These are phyloP conservation scores for Podospora bellae-mahoneyi DNA, from an alignment of 495 filamentous ascomycete species.

Conservation along the genomic window DNA sequence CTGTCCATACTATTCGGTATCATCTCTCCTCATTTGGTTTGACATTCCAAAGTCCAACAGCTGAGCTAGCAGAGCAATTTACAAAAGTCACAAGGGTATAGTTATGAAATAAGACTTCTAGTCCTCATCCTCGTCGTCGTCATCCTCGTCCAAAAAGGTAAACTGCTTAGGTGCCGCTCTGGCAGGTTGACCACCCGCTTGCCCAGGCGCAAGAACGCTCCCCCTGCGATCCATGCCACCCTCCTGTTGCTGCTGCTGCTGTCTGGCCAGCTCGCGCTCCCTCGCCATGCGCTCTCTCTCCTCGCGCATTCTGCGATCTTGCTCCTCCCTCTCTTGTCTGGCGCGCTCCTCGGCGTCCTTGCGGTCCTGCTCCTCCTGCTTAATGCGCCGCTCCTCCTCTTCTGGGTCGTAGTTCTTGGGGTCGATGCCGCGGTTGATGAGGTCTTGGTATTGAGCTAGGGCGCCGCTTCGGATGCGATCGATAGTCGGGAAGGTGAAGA, in stretches of 20 bases:
- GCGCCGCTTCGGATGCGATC: conserved; percentile 60
- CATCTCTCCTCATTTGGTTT: background rate
- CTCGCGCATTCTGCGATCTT: conserved; percentile 34
- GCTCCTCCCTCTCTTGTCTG: conserved; percentile 40
- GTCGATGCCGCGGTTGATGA: conserved; percentile 57
- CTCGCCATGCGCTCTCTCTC: conserved; percentile 36
- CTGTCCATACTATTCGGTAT: background rate
- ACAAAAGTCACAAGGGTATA: background rate
- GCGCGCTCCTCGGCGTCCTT: conserved; percentile 42
- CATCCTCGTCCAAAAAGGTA: conserved; percentile 50
- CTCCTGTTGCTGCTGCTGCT: conserved; percentile 42
- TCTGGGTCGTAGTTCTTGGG: conserved; percentile 53
- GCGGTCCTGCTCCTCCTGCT: conserved; percentile 40
- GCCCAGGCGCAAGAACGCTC: conserved; percentile 10
- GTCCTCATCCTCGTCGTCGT: conserved; percentile 53
- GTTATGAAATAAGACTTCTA: conserved; percentile 6
- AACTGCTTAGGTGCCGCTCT: conserved; percentile 44
- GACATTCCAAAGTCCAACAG: too few relatives aligned
- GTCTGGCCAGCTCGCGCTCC: conserved; percentile 40
- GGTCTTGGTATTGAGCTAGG: conserved; percentile 54
- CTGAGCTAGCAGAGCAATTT: background rate
- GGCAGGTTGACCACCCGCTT: background rate
- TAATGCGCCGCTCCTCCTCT: conserved; percentile 43
- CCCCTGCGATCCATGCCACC: conserved; percentile 6
- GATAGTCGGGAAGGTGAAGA: conserved; percentile 68